Evolutionary conservation across 805 yeast species (phyloP).

Genomic region (Ogataea angusta): DNA sequence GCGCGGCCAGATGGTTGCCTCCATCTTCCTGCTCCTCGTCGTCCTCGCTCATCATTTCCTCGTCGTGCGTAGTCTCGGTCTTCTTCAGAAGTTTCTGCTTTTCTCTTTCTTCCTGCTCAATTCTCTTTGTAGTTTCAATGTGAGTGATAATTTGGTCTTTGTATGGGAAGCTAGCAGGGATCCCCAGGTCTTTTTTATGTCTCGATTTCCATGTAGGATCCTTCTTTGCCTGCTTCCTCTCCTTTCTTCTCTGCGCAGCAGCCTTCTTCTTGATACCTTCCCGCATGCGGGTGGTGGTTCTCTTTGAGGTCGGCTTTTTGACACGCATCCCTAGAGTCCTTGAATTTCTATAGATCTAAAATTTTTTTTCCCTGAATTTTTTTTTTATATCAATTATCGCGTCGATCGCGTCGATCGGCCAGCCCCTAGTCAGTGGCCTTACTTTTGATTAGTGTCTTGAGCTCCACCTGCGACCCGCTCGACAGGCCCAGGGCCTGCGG

Average conservation of each 20-base stretch:
- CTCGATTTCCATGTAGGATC: constrained; percentile 93
- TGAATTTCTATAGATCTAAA: constrained; percentile 9
- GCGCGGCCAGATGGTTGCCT: constrained; percentile 63
- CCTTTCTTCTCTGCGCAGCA: constrained; percentile 85
- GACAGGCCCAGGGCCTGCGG: constrained; percentile 8
- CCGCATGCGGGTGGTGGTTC: constrained; percentile 88
- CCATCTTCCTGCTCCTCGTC: constrained; percentile 43
- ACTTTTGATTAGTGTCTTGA: constrained; percentile 17
- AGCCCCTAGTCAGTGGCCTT: constrained; percentile 12
- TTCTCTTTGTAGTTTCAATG: constrained; percentile 60
- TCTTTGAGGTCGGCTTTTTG: constrained; percentile 70
- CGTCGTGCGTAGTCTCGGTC: constrained; percentile 37
- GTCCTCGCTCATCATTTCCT: constrained; percentile 33
- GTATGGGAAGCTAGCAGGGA: constrained; percentile 93
- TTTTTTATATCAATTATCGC: constrained; percentile 1
- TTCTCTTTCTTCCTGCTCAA: constrained; percentile 52
- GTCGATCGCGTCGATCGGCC: constrained; percentile 5
- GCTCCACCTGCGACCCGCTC: constrained; percentile 20
- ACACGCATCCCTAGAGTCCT: constrained; percentile 29
- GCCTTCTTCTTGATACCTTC: constrained; percentile 97
- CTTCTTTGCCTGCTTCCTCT: constrained; percentile 75
- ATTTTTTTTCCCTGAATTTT: constrained; percentile 4
- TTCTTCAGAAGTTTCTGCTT: constrained; percentile 46
- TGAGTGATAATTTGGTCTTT: constrained; percentile 76
- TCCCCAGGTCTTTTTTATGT: constrained; percentile 84